These are phyloP conservation scores for Fusarium sulawesiense DNA, from an alignment of 2,329 filamentous ascomycete species.

Conservation along the genomic window DNA sequence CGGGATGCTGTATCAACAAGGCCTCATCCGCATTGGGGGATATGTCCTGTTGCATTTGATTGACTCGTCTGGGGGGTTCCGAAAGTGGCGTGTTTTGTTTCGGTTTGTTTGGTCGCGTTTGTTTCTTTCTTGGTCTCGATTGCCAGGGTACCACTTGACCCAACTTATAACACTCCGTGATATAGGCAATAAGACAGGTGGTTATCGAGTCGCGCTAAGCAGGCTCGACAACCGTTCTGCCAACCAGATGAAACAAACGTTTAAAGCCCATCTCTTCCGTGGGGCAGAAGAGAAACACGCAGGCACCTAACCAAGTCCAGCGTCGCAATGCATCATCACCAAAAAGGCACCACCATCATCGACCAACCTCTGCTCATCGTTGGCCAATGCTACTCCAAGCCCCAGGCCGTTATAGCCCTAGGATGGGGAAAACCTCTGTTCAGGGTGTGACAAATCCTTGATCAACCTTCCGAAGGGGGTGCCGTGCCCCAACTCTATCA, in stretches of 20 bases:
- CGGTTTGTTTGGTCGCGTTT: slow-evolving; percentile 36
- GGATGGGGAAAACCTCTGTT: slow-evolving; percentile 26
- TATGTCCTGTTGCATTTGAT: slow-evolving; percentile 28
- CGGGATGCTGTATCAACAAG: slow-evolving; percentile 5
- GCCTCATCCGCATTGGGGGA: slow-evolving; percentile 26
- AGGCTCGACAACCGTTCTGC: slow-evolving; percentile 30
- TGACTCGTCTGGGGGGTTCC: slow-evolving; percentile 20
- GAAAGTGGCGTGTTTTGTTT: slow-evolving; percentile 41
- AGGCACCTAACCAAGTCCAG: slow-evolving; percentile 39
- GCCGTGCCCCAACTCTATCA: slow-evolving; percentile 28
- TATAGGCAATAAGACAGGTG: slow-evolving; percentile 47
- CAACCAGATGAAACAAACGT: slow-evolving; percentile 45
- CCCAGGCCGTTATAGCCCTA: slow-evolving; percentile 37
- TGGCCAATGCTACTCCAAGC: slow-evolving; percentile 41
- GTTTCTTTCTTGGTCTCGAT: slow-evolving; percentile 32
- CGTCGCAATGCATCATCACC: slow-evolving; percentile 43
- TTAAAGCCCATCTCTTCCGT: slow-evolving; percentile 36
- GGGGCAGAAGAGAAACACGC: slow-evolving; percentile 31
- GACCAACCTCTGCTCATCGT: slow-evolving; percentile 32
- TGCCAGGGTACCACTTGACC: slow-evolving; percentile 20
- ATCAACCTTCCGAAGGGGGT: slow-evolving; percentile 35
- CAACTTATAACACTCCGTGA: slow-evolving; percentile 40
- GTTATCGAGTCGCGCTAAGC: slow-evolving; percentile 43
- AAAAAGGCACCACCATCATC: slow-evolving; percentile 28
- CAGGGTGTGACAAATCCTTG: slow-evolving; percentile 43